Base-by-base conservation (phyloP, 345 rosid species). In the Xanthoceras sorbifolium region DNA sequence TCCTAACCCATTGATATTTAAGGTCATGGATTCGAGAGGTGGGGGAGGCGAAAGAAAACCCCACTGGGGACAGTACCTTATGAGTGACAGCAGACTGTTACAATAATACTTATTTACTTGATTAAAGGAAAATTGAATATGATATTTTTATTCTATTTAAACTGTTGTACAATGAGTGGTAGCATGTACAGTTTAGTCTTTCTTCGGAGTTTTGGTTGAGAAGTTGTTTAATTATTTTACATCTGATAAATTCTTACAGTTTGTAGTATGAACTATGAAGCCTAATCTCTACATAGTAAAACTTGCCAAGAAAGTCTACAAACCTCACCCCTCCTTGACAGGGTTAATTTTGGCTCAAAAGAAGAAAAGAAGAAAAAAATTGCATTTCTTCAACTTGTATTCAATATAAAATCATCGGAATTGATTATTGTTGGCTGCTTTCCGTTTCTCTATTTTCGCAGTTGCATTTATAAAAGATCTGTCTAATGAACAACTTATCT, bases 261-360 rank as follows among this genome's bases (percentile, higher is more conserved):
- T 20, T 29, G 73, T 69, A 40, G 71, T 11, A 11, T 40, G 71
- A 67, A n/a, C n/a, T n/a, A n/a, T n/a, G n/a, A 67, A 10, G n/a
- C 5, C 54, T 34, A 38, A 18, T 23, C 18, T 2, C 2, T 34
- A n/a, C 11, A 7, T 36, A 36, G 10, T 38, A n/a, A 34, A 44
- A 66, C 26, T 25, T 50, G n/a, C n/a, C 22, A 15, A 17, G 55
- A 50, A 50, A 50, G 55, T 50, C n/a, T 50, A n/a, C 55, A 50
- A 46, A 46, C 11, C 52, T 46, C 52, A 46, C 52, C 15, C 17
- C 52, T 44, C 50, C 15, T 1, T 46, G 52, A 46, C 52, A 11
- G 52, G 5, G 15, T 46, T 11, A 46, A 11, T 46, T 14, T 46
- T 46, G 15, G 20, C 18, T 46, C 0, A 46, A 46, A 10, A 46